Evolutionary conservation across 805 yeast species (phyloP), one percentile per base, ranked within the genome.

Genomic region (Wickerhamiella parazyma): DNA sequence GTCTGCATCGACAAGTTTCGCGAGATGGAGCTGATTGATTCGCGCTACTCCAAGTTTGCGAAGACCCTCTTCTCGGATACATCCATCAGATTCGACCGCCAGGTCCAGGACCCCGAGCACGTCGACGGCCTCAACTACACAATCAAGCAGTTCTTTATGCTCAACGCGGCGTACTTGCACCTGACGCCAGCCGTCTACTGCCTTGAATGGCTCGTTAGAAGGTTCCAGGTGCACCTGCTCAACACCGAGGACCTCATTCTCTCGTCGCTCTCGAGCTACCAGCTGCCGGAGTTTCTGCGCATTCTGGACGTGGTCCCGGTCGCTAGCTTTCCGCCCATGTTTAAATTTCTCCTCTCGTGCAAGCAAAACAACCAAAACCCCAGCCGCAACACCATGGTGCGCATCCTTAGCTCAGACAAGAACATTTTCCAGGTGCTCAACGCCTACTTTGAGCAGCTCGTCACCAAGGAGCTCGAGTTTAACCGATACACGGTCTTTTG

Each of bases 171-270:
- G 2, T 78, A 77, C 59, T 76, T 89, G 72, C 72, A 76, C 49
- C 63, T 86, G 42, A 71, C 76, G 18, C 83, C 93, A 19, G 72
- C 95, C 2, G 55, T 84, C 40, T 78, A 78, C 53, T 89, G 95
- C 4, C 68, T 85, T 10, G 98, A 91, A 66, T 91, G 98, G 98
- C 74, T 87, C 19, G 79, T 91, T 16, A 79, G 98, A 65, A 73
- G 97, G 53, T 67, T 91, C 78, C 66, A 85, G 56, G 75, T 85
- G 51, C 87, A 91, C 58, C 68, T 82, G 39, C 78, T 80, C 55
- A 85, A 82, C 55, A 65, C 86, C 0, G 97, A 89, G 59, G 58
- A 68, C 44, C 57, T 91, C 25, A 57, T 91, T 36, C 61, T 89
- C 45, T 69, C 87, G 2, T 71, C 81, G 1, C 67, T 91, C 51